Conservation (phyloP, 1,284 basidiomycete species). For the Retiboletus flavoniger region DNA sequence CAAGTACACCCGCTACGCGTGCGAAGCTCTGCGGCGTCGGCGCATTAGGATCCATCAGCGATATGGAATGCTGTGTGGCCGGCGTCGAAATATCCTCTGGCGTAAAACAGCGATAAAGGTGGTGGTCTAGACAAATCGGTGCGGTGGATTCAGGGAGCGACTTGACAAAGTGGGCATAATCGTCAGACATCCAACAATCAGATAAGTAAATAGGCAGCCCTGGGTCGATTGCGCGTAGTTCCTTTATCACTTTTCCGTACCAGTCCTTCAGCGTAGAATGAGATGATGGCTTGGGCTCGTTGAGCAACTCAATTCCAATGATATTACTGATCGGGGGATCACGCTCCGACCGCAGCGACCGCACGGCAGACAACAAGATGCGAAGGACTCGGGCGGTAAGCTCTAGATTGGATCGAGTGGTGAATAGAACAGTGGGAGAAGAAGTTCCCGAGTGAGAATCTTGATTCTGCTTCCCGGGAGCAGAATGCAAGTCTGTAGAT, state of each 20-base stretch:
- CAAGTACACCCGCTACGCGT: slow-evolving; percentile 45
- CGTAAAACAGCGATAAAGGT: slow-evolving; percentile 85
- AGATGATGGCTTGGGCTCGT: slow-evolving; percentile 68
- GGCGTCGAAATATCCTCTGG: slow-evolving; percentile 55
- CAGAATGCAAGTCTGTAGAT: slow-evolving; percentile 64
- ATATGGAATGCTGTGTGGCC: slow-evolving; percentile 56
- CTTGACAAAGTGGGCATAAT: slow-evolving; percentile 61
- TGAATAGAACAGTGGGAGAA: slow-evolving; percentile 48
- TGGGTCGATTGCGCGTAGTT: slow-evolving; percentile 54
- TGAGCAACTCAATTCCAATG: slow-evolving; percentile 80
- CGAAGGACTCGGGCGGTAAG: slow-evolving; percentile 55
- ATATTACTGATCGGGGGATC: slow-evolving; percentile 55
- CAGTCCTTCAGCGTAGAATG: slow-evolving; percentile 56
- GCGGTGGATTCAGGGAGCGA: slow-evolving; percentile 35
- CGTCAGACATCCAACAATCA: slow-evolving; percentile 76
- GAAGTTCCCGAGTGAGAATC: slow-evolving; percentile 68
- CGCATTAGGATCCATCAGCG: slow-evolving; percentile 43
- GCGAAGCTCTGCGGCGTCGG: slow-evolving; percentile 43
- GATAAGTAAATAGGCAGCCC: slow-evolving; percentile 69
- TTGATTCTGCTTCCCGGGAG: slow-evolving; percentile 74
- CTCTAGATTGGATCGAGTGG: slow-evolving; percentile 50
- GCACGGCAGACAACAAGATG: slow-evolving; percentile 47
- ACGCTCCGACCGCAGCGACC: slow-evolving; percentile 33
- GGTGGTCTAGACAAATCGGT: slow-evolving; percentile 76
- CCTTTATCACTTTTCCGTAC: slow-evolving; percentile 62